phyloP scores from a whole-genome alignment of 2,329 filamentous ascomycete genomes.

The Pseudogymnoascus sp. region DNA sequence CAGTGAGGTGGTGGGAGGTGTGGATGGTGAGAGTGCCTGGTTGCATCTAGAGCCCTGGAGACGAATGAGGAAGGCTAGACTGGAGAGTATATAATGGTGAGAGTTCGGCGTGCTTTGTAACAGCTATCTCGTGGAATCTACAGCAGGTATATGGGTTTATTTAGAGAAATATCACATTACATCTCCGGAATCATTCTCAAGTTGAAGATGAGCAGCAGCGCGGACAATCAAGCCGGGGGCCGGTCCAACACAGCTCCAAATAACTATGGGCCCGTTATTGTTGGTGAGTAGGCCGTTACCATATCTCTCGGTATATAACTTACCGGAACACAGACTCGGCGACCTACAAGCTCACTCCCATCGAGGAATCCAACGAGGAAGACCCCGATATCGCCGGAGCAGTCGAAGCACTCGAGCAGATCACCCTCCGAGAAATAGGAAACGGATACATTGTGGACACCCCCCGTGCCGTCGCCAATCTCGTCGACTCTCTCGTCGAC shows the following conservation, averaged over 20 bases:
- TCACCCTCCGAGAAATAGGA: not conserved
- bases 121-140: not conserved
- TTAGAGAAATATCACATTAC: not conserved
- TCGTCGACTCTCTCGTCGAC: slow-evolving; percentile 14
- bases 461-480: not conserved
- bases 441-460: not conserved
- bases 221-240: not conserved
- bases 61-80: not conserved
- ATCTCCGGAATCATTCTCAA: not conserved
- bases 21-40: not conserved
- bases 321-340: not conserved
- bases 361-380: not conserved
- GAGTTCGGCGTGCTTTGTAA: not conserved
- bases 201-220: not conserved
- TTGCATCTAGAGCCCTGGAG: not conserved
- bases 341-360: not conserved
- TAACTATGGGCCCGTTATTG: not conserved
- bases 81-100: not conserved
- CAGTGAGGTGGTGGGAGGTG: not conserved
- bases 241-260: not conserved
- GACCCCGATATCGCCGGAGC: not conserved
- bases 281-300: not conserved
- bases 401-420: not conserved
- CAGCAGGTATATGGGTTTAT: not conserved
- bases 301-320: not conserved